Conservation (phyloP, 2,329 filamentous ascomycete species). For the Trichoderma sp. region DNA sequence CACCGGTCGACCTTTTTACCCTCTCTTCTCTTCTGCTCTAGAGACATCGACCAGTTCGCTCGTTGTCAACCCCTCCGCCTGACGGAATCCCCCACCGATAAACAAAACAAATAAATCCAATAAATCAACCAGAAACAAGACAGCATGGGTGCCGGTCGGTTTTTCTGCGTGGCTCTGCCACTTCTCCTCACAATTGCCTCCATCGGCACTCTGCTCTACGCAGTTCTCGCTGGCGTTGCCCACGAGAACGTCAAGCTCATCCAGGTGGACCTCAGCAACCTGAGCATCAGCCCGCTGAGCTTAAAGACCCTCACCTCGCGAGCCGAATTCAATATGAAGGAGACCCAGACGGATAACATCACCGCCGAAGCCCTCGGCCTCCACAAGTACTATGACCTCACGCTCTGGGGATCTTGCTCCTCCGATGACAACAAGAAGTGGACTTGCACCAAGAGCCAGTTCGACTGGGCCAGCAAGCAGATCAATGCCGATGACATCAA, state of each 20-base stretch:
- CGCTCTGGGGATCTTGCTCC: constrained; percentile 84
- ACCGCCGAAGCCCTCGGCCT: constrained; percentile 60
- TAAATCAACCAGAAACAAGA: neutral
- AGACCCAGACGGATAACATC: constrained; percentile 44
- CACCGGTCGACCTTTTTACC: neutral
- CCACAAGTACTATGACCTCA: constrained; percentile 74
- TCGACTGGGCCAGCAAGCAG: constrained; percentile 73
- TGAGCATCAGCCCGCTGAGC: constrained; percentile 38
- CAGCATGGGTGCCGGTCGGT: constrained; percentile 65
- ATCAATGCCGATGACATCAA: constrained; percentile 58
- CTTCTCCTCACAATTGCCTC: constrained; percentile 77
- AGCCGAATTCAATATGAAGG: constrained; percentile 17
- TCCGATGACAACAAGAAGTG: constrained; percentile 52
- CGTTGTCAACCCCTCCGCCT: constrained; percentile 1
- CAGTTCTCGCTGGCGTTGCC: constrained; percentile 53
- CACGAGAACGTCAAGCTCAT: constrained; percentile 58
- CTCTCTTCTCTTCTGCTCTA: neutral
- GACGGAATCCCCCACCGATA: constrained; percentile 5
- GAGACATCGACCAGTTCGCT: neutral
- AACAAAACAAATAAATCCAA: neutral
- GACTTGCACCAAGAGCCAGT: constrained; percentile 67
- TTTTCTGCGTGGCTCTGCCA: constrained; percentile 83
- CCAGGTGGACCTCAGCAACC: constrained; percentile 59
- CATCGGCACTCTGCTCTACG: constrained; percentile 65
- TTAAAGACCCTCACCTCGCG: constrained; percentile 26